Percentiles rank a stretch among this genome's conserved stretches.
Evolutionary conservation across 306 rosid species (phyloP).

Genomic region (Alnus rubra): DNA sequence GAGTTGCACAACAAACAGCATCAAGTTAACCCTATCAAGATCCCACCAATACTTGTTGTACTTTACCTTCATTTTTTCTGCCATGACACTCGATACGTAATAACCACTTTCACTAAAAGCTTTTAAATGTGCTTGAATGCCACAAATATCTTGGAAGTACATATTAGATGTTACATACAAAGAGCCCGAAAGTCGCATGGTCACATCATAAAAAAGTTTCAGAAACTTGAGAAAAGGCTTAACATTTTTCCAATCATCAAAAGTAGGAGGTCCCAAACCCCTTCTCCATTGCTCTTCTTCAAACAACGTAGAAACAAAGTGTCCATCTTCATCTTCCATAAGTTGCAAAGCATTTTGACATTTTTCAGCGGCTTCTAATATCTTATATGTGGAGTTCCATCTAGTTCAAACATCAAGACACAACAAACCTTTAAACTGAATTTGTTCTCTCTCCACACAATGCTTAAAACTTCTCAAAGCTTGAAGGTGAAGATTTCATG

Average conservation of each 20-base stretch:
- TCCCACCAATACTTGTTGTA: no score
- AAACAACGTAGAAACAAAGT: neutral
- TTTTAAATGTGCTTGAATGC: neutral
- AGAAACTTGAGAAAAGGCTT: neutral
- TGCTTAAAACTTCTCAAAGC: neutral
- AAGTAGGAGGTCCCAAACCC: neutral
- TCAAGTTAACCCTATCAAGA: no score
- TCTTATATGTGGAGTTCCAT: constrained; percentile 9
- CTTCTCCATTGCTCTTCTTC: neutral
- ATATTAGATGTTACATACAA: neutral
- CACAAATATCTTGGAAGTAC: neutral
- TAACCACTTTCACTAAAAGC: neutral
- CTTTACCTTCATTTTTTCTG: no score
- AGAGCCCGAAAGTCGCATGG: neutral
- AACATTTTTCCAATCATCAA: constrained; percentile 9
- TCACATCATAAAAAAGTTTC: neutral
- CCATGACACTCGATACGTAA: neutral
- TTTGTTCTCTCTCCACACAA: neutral
- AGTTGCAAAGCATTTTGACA: no score
- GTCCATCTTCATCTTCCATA: neutral
- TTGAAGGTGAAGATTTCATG: neutral
- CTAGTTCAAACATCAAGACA: constrained; percentile 10
- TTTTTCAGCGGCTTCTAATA: neutral
- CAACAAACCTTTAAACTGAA: neutral
- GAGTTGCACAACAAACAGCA: no score